phyloP scores from a whole-genome alignment of 495 filamentous ascomycete species.

The Xylaria telfairii region DNA sequence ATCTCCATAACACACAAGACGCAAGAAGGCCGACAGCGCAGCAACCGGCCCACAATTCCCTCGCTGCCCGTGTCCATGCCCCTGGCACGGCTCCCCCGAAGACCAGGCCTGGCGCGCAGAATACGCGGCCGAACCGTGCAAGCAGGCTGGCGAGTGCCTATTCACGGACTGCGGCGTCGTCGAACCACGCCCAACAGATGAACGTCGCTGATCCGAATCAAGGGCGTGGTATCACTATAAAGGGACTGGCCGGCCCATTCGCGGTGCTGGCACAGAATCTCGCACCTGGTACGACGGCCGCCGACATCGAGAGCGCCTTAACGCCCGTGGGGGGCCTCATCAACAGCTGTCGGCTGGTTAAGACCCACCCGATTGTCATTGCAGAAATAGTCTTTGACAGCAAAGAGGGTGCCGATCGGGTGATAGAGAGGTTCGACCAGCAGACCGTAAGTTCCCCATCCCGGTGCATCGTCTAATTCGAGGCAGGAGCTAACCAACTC shows the following conservation, averaged over 20 bases:
- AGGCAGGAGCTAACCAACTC: conserved; percentile 15
- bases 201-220: conserved; percentile 13
- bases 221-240: conserved; percentile 70
- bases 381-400: conserved; percentile 85
- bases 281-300: conserved; percentile 88
- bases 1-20: conserved; percentile 50
- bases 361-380: conserved; percentile 75
- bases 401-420: conserved; percentile 76
- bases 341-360: conserved; percentile 72
- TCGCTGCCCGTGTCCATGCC: conserved; percentile 51
- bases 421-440: conserved; percentile 84
- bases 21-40: conserved; percentile 37
- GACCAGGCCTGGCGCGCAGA: conserved; percentile 26
- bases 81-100: conserved; percentile 41
- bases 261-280: conserved; percentile 90
- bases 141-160: conserved; percentile 30
- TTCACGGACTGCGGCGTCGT: conserved; percentile 32
- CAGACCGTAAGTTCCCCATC: conserved; percentile 66
- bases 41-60: conserved; percentile 46
- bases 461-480: neutral
- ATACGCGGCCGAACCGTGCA: conserved; percentile 38
- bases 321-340: conserved; percentile 73
- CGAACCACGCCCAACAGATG: conserved; percentile 35
- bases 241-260: conserved; percentile 80
- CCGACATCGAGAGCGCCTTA: conserved; percentile 90